phyloP scores from a whole-genome alignment of 192 early-diverging fungal genomes.

The Podila clonocystis region DNA sequence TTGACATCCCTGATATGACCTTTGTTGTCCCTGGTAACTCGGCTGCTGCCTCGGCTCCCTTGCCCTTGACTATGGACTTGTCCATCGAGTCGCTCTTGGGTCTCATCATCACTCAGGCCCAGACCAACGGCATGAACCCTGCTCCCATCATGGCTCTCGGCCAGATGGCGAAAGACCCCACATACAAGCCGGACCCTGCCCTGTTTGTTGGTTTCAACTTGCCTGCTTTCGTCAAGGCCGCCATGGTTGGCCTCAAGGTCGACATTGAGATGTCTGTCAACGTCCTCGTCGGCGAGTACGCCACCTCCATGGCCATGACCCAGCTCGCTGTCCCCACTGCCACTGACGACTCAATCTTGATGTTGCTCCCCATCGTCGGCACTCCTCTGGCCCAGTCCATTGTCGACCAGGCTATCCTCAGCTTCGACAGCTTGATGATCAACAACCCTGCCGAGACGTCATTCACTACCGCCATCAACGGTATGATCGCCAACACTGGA shows the following conservation, averaged over 20 bases:
- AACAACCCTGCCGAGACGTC: constrained; percentile 39
- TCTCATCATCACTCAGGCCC: constrained; percentile 56
- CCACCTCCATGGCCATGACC: constrained; percentile 47
- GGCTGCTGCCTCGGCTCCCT: constrained; percentile 38
- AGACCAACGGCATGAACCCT: constrained; percentile 51
- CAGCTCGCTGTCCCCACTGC: constrained; percentile 55
- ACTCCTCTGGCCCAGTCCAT: constrained; percentile 64
- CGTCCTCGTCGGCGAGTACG: constrained; percentile 63
- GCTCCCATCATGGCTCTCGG: constrained; percentile 56
- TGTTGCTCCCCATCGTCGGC: constrained; percentile 62
- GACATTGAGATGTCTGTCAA: constrained; percentile 56
- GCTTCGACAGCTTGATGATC: constrained; percentile 45
- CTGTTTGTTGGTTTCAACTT: constrained; percentile 61
- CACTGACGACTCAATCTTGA: constrained; percentile 57
- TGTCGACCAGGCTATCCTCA: constrained; percentile 50
- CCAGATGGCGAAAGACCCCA: constrained; percentile 44
- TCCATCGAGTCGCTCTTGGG: constrained; percentile 57
- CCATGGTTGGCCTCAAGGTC: constrained; percentile 57
- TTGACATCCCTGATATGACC: constrained; percentile 56
- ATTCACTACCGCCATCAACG: constrained; percentile 50
- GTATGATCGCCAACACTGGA: constrained; percentile 47
- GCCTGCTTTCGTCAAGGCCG: constrained; percentile 53
- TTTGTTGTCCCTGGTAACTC: constrained; percentile 54
- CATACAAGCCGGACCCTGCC: constrained; percentile 35
- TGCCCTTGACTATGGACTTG: constrained; percentile 61